phyloP scores from a whole-genome alignment of 179 eudicot species.

The Silene vulgaris region DNA sequence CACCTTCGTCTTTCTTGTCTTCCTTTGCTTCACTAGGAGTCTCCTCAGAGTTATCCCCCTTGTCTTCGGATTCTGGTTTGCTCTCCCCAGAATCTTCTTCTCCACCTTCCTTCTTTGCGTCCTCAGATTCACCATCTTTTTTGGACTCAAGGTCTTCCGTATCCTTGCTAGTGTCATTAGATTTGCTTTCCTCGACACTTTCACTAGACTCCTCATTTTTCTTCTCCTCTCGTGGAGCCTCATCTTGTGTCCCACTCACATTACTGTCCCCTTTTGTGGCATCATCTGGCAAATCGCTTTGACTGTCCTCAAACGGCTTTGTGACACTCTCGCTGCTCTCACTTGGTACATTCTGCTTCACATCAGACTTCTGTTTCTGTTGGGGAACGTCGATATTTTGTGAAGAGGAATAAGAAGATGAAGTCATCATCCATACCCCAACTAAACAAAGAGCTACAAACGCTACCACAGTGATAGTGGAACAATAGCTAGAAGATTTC shows the following conservation, averaged over 20 bases:
- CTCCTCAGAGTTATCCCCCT: slow-evolving; percentile 42
- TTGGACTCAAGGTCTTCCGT: slow-evolving; percentile 25
- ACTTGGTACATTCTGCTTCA: slow-evolving; percentile 39
- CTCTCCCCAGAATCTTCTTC: slow-evolving; percentile 38
- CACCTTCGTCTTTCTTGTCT: slow-evolving; percentile 38
- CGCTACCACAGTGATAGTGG: slow-evolving; percentile 62
- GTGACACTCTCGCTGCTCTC: slow-evolving; percentile 33
- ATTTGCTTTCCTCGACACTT: slow-evolving; percentile 30
- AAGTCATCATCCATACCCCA: slow-evolving; percentile 94
- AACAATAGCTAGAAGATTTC: slow-evolving; percentile 71
- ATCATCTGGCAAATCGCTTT: slow-evolving; percentile 70
- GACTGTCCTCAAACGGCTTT: slow-evolving; percentile 74
- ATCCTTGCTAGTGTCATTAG: slow-evolving; percentile 31
- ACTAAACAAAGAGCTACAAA: slow-evolving; percentile 82
- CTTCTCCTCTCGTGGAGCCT: slow-evolving; percentile 35
- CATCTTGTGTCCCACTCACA: slow-evolving; percentile 29
- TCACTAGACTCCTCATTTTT: slow-evolving; percentile 39
- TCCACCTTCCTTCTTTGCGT: slow-evolving; percentile 24
- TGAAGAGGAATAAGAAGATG: slow-evolving; percentile 58
- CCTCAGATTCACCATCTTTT: slow-evolving; percentile 32
- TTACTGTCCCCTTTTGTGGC: slow-evolving; percentile 59
- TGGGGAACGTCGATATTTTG: slow-evolving; percentile 44
- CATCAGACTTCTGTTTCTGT: slow-evolving; percentile 47
- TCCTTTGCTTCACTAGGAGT: slow-evolving; percentile 32
- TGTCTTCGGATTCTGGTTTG: slow-evolving; percentile 36